Base-by-base conservation (phyloP, 2,329 filamentous ascomycete species). In the Nigrospora sphaerica region DNA sequence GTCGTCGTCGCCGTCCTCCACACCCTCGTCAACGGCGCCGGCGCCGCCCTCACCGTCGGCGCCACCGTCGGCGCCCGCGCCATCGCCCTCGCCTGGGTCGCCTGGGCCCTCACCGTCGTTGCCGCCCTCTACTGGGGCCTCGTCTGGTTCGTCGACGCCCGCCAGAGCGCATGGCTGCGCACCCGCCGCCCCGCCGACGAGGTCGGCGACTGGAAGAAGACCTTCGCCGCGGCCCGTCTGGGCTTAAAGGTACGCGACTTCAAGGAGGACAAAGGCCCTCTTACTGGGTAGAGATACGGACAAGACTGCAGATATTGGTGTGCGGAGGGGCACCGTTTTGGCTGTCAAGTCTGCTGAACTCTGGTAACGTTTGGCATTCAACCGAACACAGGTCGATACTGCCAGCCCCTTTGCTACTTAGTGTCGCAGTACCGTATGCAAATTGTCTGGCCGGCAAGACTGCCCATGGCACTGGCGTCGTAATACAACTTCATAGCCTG, bases 121-220 rank as follows among this genome's bases (percentile, higher is more conserved):
- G 41, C 37, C 28, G 13, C 38, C 12, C 7, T 34, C 12, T 46
- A 46, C 39, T 46, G 44, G 44, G 12, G 19, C 39, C 32, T 42
- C 11, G 33, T 46, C 31, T 46, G 44, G 44, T 46, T 33, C 17
- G 44, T 46, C 37, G 44, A 46, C 23, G 43, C 28, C n/a, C 12
- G 43, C 7, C 23, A 16, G 28, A 33, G 34, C 35, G 13, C 39
- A 19, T 45, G n/a, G 36, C 34, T 37, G 6, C 34, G 43, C 12
- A 33, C 31, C 23, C 34, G 43, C 16, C 43, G 43, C 4, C 35
- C 19, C n/a, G 35, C 10, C 3, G 43, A 45, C 19, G 18, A 45
- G 11, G 31, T 38, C 28, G 43, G 43, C 6, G 13, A 39, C 11
- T 45, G 36, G 35, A 38, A 39, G 43, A 16, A 23, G 7, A 45